Evolutionary conservation across 345 rosid species (phyloP), one percentile per base, ranked within the genome.

Genomic region (Populus alba): DNA sequence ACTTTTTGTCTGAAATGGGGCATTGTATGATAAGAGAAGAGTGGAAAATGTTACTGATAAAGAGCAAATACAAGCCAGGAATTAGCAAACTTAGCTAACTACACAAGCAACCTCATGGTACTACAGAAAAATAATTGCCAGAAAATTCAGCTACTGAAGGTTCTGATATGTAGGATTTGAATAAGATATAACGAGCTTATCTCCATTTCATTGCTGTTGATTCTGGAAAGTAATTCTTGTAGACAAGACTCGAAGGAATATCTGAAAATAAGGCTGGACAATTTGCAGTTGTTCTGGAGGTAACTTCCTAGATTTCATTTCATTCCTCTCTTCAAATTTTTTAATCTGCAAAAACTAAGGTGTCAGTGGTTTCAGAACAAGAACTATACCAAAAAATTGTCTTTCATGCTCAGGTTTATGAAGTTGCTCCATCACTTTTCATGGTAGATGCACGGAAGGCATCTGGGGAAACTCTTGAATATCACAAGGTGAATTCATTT

Each of bases 381-480:
- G 65, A 55, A 49, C 27, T 11, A 17, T 68, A 65, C 73, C 71
- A 53, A 67, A 80, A 20, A 8, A 29, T 62, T 73, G 31, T 61
- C 3, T n/a, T 65, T 77, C 47, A 20, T 45, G 23, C 66, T 1
- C 74, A 96, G 99, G 85, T 92, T 75, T 96, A 72, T 75, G 97
- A 96, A 89, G 97, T 95, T 78, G 99, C 97, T 29, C 96, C 95
- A 20, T 87, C 94, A 4, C 94, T 96, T 73, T 93, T 92, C 92
- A 93, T 93, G 99, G 91, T 89, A 66, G 97, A 95, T 77, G 94
- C 87, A 43, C 86, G 97, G 71, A 96, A 96, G 80, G 97, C 97
- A 63, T 87, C 97, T 47, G 98, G 98, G 67, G 97, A 95, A 77
- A 89, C 97, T 75, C 92, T 90, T 72, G 95, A 92, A 82, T 96